A percentile compares a stretch with the other conserved stretches of the same genome.
These are phyloP conservation scores for Beta lomatogona DNA, from an alignment of 179 eudicot species.

Conservation along the genomic window DNA sequence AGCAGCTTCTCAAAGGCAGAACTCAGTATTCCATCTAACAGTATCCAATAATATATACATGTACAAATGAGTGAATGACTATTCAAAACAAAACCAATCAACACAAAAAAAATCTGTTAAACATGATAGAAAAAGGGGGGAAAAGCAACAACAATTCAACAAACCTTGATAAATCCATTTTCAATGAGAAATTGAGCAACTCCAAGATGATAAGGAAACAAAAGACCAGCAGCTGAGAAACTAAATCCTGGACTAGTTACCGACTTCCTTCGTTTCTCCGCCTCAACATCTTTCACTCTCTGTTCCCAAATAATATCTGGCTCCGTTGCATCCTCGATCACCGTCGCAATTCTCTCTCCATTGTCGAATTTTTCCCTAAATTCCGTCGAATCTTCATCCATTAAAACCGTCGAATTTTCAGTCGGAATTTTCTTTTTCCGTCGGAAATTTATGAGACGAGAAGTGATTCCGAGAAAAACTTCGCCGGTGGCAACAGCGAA, in stretches of 20 bases:
- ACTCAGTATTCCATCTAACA: background rate
- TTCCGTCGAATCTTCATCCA: constrained; percentile 17
- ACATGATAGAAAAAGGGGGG: background rate
- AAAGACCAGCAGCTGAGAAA: constrained; percentile 95
- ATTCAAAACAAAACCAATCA: background rate
- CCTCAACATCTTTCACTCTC: constrained; percentile 71
- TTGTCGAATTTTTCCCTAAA: constrained; percentile 24
- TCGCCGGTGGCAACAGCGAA: constrained; percentile 81
- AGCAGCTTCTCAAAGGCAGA: background rate
- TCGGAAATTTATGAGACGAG: constrained; percentile 42
- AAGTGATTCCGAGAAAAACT: constrained; percentile 68
- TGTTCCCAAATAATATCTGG: constrained; percentile 91
- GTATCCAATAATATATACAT: background rate
- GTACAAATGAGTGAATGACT: background rate
- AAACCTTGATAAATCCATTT: constrained; percentile 90
- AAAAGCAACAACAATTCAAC: constrained; percentile 10
- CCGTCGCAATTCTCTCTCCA: constrained; percentile 59
- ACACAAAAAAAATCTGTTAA: background rate
- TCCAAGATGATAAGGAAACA: constrained; percentile 96
- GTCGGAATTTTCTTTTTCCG: constrained; percentile 11
- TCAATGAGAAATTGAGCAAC: constrained; percentile 76
- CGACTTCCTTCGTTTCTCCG: constrained; percentile 50
- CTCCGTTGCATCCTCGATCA: constrained; percentile 61
- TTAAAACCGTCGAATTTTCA: background rate
- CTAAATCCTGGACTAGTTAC: constrained; percentile 91